Percentiles rank a stretch among this genome's conserved stretches.
Conservation (phyloP, 148 eudicot genomes). For the Cornus controversa region DNA sequence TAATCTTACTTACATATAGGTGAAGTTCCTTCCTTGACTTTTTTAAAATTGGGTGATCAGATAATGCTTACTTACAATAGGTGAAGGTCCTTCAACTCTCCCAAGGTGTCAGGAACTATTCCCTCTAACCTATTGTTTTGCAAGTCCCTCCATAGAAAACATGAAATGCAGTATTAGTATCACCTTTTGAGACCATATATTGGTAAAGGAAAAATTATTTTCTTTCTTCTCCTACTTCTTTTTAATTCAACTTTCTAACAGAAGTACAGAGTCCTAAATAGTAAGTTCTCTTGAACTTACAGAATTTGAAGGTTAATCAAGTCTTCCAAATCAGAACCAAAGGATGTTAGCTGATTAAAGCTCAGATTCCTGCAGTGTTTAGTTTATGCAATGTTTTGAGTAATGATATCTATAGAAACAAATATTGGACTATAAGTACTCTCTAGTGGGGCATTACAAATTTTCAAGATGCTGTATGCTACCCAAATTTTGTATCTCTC, state of each 20-base stretch:
- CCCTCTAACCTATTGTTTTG: conserved; percentile 65
- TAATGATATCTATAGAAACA: not conserved
- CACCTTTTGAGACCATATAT: not conserved
- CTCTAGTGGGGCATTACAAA: conserved; percentile 35
- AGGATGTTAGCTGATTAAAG: conserved; percentile 66
- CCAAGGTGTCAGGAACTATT: conserved; percentile 58
- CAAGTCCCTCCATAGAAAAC: conserved; percentile 54
- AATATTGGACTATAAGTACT: not conserved
- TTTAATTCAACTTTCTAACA: not conserved
- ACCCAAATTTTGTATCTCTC: conserved; percentile 68
- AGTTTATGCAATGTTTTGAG: not conserved
- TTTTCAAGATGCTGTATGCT: conserved; percentile 62
- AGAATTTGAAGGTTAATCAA: conserved; percentile 59
- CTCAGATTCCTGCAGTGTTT: conserved; percentile 65
- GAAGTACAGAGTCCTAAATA: not conserved
- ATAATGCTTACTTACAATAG: conserved; percentile 50
- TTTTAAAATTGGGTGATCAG: not conserved
- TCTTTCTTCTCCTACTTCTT: not conserved
- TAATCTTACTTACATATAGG: not conserved
- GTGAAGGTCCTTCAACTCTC: conserved; percentile 60
- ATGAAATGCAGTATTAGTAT: conserved; percentile 1
- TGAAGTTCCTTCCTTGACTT: not conserved
- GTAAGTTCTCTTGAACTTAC: conserved; percentile 39
- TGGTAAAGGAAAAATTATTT: not conserved
- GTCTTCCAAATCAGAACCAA: conserved; percentile 59